Base-by-base conservation (phyloP, 2,329 filamentous ascomycete genomes). In the Colletotrichum melonis region DNA sequence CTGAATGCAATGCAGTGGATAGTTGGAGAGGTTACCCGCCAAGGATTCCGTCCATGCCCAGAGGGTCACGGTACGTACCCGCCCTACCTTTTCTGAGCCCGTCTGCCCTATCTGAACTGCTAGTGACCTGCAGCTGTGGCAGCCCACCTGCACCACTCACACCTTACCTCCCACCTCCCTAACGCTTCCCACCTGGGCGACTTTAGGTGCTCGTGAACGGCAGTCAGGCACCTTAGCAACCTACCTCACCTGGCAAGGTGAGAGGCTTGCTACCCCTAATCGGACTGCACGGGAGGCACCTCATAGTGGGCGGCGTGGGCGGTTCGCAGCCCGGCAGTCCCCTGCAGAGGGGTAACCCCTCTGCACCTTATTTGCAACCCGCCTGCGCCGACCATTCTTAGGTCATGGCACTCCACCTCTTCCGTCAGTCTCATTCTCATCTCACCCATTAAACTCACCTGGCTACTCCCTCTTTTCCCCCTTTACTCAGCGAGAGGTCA, bases 1-100 rank as follows among this genome's bases (percentile, higher is more conserved):
- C 67, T 71, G 67, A 71, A 73, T 64, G 67, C 71, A 71, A 60
- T 49, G 16, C 24, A 70, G 71, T 73, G 71, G 71, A 73, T 72
- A 69, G 70, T 69, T 64, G 70, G 70, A 72, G 70, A 72, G 70
- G 70, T 72, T 69, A 69, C 69, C 66, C 70, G 70, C 70, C 54
- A 55, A 72, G 64, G 55, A 32, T 24, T 28, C 32, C 62, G 62
- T 55, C 69, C 22, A 68, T 35, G 28, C 46, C 52, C 58, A 35
- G 59, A 72, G 69, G 66, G 59, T 69, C 69, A 9, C 14, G 59
- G 69, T 72, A 73, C 70, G 70, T 73, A 73, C 66, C 65, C 12
- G 1, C 30, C 28, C n/a, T 64, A 35, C 62, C 62, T 55, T 28
- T 49, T 14, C 63, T 28, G 30, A 56, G 38, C 49, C 30, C 6